These are phyloP conservation scores for Hypoxylon rubiginosum DNA, from an alignment of 2,329 filamentous ascomycete species.

Conservation along the genomic window DNA sequence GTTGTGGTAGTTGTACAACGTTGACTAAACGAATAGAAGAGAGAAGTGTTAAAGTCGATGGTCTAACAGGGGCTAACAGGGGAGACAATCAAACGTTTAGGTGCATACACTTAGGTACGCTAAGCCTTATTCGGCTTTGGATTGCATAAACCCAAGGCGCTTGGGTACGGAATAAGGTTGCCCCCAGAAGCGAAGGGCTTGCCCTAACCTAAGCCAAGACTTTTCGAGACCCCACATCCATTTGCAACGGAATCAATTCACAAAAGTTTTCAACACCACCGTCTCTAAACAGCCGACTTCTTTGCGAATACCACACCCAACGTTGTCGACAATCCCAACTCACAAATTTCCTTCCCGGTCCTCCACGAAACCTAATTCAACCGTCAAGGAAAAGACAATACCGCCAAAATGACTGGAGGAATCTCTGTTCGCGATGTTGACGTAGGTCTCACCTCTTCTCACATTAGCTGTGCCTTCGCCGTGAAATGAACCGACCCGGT, in stretches of 20 bases:
- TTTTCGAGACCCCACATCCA: slow-evolving; percentile 37
- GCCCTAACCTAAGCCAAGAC: slow-evolving; percentile 36
- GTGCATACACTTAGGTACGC: no score
- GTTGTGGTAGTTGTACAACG: no score
- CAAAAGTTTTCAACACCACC: slow-evolving; percentile 37
- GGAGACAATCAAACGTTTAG: no score
- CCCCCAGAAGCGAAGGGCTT: slow-evolving; percentile 14
- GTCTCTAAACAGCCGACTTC: slow-evolving; percentile 34
- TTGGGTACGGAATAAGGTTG: no score
- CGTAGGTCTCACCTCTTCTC: slow-evolving; percentile 68
- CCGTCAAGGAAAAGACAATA: slow-evolving; percentile 50
- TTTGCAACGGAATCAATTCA: slow-evolving; percentile 32
- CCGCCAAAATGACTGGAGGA: slow-evolving; percentile 83
- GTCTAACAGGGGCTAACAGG: no score
- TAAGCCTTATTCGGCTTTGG: no score
- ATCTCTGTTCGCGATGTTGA: slow-evolving; percentile 88
- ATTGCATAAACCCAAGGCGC: no score
- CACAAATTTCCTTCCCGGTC: slow-evolving; percentile 11
- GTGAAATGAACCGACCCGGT: slow-evolving; percentile 21
- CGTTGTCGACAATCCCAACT: slow-evolving; percentile 28
- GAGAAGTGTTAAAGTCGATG: no score
- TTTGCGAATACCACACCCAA: slow-evolving; percentile 31
- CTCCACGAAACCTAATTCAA: slow-evolving; percentile 17
- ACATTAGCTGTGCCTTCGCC: slow-evolving; percentile 31
- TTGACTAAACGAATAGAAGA: no score